Base-by-base conservation (phyloP, 495 filamentous ascomycete species). In the Penicillium arizonense region DNA sequence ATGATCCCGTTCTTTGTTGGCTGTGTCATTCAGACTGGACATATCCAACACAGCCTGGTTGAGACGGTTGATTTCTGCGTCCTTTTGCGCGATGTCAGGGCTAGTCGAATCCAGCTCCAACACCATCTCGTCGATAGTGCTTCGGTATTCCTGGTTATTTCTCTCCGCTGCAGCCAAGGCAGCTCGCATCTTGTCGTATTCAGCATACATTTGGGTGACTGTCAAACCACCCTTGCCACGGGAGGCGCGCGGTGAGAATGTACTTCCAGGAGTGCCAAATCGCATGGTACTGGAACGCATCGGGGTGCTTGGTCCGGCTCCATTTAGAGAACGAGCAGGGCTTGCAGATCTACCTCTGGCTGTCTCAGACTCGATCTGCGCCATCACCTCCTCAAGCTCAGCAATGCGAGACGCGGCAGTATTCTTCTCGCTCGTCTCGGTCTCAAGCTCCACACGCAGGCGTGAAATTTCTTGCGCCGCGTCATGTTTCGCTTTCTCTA, bases 401-500 rank as follows among this genome's bases (percentile, higher is more conserved):
- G 80, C 78, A 48, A 89, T 72, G 55, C 83, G 82, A 43, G 78
- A 76, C 67, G 95, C 88, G 1, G 85, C 81, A 38, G 82, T 79
- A 40, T 85, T 77, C 50, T 85, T 86, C 50, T 90, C 87, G 11
- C 79, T 68, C 55, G 86, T 86, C 56, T 94, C 90, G 0, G 88
- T 87, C 60, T 96, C 90, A 14, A 89, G 72, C 65, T 94, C 90
- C 37, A 90, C 86, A 43, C 85, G 84, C 24, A 93, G 72, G 40
- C 83, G 79, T 11, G 89, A 87, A 45, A 97, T 78, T 59, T 95
- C 89, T 32, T 88, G 86, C 16, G 89, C 87, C 6, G 86, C 85
- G 58, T 91, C 86, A 36, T 95, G 88, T 64, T 87, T 88, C 12
- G 86, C 82, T 50, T 88, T 83, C 47, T 96, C 89, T 35, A 96